Evolutionary conservation across 2,329 filamentous ascomycete genomes (phyloP), one percentile per base, ranked within the genome.

Genomic region (Atkinsonella hypoxylon): DNA sequence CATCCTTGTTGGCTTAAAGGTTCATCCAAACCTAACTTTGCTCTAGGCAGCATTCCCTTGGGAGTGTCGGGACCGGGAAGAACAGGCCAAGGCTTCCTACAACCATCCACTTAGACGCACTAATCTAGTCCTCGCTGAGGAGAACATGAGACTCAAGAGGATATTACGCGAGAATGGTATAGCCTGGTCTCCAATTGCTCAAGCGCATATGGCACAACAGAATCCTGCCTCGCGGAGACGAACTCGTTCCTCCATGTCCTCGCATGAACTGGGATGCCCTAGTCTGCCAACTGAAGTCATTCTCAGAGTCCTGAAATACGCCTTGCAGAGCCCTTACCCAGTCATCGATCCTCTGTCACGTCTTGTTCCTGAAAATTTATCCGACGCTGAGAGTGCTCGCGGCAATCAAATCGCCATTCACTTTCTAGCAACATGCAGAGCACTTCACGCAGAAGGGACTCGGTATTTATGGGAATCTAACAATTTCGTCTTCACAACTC

Each of bases 271-370:
- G 31, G 56, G 61, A 44, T 56, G 58, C n/a, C 75, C 73, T 1
- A 65, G 69, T 40, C 65, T 79, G 11, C 77, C 77, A 1, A 70
- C 69, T 30, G 77, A 80, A 60, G 68, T 80, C 43, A 67, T 77
- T 48, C 61, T 80, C 26, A 68, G 69, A 34, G 73, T 81, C 47
- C 65, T 80, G 45, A 69, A 70, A 41, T 76, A 73, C 56, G 70
- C 76, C 30, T 53, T 81, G 60, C 73, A 70, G 26, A 74, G 73
- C 56, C 59, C 67, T 1, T 53, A 66, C 32, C 71, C 77, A 32
- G 77, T 81, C 54, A 65, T 79, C 46, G 76, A 81, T 52, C 77
- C 77, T 2, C 64, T 81, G 42, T 75, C 67, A 46, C 70, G 69
- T 49, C 56, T 67, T 18, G 69, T 65, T 45, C 56, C 59, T 2